Percentiles rank a stretch among this genome's conserved stretches.
Conservation (phyloP, 2,329 filamentous ascomycete species). For the Gnomoniopsis sp. region DNA sequence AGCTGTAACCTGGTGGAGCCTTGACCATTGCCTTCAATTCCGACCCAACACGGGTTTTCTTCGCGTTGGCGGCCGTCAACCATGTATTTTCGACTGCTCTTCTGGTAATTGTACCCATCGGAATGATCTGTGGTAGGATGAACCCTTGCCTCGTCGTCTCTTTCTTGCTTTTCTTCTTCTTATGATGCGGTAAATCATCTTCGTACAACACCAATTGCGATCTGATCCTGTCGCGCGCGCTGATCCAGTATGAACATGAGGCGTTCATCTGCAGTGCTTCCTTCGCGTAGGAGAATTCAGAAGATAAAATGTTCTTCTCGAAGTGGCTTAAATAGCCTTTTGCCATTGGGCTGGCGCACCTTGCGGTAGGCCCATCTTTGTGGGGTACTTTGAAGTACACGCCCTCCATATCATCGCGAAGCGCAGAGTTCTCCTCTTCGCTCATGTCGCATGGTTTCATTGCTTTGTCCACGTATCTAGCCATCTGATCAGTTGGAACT, state of each 20-base stretch:
- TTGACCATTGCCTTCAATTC: slow-evolving; percentile 96
- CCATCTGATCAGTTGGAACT: slow-evolving; percentile 60
- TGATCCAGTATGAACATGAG: slow-evolving; percentile 99
- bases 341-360: slow-evolving; percentile 83
- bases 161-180: slow-evolving; percentile 18
- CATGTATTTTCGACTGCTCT: slow-evolving; percentile 96
- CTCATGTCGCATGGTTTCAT: slow-evolving; percentile 73
- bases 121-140: slow-evolving; percentile 92
- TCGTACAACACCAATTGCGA: slow-evolving; percentile 95
- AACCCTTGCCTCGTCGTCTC: slow-evolving; percentile 56
- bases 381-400: slow-evolving; percentile 92
- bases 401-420: slow-evolving; percentile 60
- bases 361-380: slow-evolving; percentile 83
- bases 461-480: slow-evolving; percentile 66
- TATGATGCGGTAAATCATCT: slow-evolving; percentile 44
- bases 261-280: slow-evolving; percentile 98
- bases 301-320: slow-evolving; percentile 82
- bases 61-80: slow-evolving; percentile 96
- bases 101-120: slow-evolving; percentile 96
- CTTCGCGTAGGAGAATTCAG: slow-evolving; percentile 85
- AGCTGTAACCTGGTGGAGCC: slow-evolving; percentile 84
- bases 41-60: slow-evolving; percentile 91
- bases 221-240: slow-evolving; percentile 85
- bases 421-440: slow-evolving; percentile 62
- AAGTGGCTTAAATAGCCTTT: slow-evolving; percentile 91